Evolutionary conservation across 306 rosid species (phyloP).

Genomic region (Vicia sativa): DNA sequence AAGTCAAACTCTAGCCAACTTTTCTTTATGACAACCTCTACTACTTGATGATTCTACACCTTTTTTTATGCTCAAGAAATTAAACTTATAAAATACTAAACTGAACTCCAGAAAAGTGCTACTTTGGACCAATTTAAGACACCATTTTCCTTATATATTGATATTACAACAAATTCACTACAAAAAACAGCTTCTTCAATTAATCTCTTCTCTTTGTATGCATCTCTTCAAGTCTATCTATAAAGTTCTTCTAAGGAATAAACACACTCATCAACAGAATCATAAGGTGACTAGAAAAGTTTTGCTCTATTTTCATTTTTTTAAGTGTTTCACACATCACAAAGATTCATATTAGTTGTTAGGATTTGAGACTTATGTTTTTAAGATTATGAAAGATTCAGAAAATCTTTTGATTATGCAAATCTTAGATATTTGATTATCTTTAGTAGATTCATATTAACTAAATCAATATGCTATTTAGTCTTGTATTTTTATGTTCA

Average conservation of each 20-base stretch:
- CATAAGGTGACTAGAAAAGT: not conserved
- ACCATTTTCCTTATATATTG: constrained; percentile 23
- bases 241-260: constrained; percentile 16
- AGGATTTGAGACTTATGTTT: constrained; percentile 20
- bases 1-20: constrained; percentile 52
- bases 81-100: constrained; percentile 33
- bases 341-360: constrained; percentile 40
- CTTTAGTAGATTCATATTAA: constrained; percentile 32
- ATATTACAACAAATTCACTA: not conserved
- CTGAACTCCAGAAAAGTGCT: constrained; percentile 44
- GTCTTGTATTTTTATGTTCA: constrained; percentile 8
- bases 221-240: constrained; percentile 19
- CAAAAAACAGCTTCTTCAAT: constrained; percentile 12
- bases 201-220: not conserved
- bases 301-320: constrained; percentile 21
- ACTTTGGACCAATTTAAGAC: constrained; percentile 44
- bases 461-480: not conserved
- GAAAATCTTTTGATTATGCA: constrained; percentile 32
- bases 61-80: constrained; percentile 42
- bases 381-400: constrained; percentile 39
- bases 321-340: constrained; percentile 28
- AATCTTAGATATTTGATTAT: constrained; percentile 30
- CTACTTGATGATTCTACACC: constrained; percentile 50
- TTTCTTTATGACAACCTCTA: constrained; percentile 44
- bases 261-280: not conserved